phyloP scores from a whole-genome alignment of 352 stramenopile species.

The Pythium diclinum region DNA sequence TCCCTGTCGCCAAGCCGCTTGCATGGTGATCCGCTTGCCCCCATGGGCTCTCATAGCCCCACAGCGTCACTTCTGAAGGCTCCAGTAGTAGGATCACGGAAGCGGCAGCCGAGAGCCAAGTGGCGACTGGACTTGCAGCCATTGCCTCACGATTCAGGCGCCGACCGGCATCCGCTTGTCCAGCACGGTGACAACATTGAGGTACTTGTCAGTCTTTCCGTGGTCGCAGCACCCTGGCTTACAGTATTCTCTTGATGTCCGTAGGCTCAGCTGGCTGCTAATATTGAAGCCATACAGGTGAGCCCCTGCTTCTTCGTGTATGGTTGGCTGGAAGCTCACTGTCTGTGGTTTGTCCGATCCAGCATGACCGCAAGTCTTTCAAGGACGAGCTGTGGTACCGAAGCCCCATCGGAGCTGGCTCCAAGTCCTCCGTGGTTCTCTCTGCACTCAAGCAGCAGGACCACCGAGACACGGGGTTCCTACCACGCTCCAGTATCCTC shows the following conservation, averaged over 20 bases:
- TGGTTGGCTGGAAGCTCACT: background rate
- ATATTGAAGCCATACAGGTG: constrained; percentile 25
- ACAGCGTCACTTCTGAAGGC: background rate
- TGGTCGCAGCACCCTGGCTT: too few species aligned
- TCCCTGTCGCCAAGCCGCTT: background rate
- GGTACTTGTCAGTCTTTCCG: background rate
- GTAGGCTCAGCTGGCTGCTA: constrained; percentile 8
- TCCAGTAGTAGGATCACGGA: background rate
- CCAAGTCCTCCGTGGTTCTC: constrained; percentile 44
- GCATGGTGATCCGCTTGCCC: background rate
- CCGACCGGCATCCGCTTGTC: background rate
- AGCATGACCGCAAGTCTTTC: constrained; percentile 45
- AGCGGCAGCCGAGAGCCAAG: constrained; percentile 16
- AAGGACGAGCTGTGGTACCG: constrained; percentile 59
- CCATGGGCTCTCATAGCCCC: background rate
- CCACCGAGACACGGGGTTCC: constrained; percentile 31
- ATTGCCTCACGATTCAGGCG: background rate
- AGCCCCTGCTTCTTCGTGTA: background rate
- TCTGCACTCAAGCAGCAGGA: constrained; percentile 43
- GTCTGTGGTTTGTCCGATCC: background rate
- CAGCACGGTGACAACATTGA: background rate
- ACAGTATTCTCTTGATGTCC: too few species aligned
- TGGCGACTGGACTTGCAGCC: constrained; percentile 21
- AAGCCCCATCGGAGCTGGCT: constrained; percentile 46
- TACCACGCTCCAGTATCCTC: constrained; percentile 33